Base-by-base conservation (phyloP, 768 basidiomycete species). In the Agrocybe pediades region DNA sequence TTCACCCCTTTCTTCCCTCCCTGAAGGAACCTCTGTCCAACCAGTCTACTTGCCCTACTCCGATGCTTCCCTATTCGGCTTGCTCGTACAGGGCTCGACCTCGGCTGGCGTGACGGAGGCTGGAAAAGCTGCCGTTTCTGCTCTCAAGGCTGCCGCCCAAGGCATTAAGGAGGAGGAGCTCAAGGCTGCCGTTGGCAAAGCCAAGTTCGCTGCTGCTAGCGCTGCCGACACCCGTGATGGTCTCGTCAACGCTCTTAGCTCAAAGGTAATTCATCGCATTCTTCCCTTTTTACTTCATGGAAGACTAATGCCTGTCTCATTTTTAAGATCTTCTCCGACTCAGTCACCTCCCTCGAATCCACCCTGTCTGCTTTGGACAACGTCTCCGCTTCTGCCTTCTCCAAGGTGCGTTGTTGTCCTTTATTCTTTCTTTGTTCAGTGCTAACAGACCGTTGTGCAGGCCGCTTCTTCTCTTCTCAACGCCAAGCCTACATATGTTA, bases 41-140 rank as follows among this genome's bases (percentile, higher is more conserved):
- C 71, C 87, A 9, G 84, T 97, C 49, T 83, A 91, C 65, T 77
- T 95, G 11, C 87, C 90, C 13, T 98, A 98, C 75, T 92, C 94
- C 15, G 96, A 98, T 66, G 95, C 94, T 3, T 78, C 88, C 6
- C 79, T 99, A 46, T 85, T 96, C 55, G 95, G 95, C 54, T 71
- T 97, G 52, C 71, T 92, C 49, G 75, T 98, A 29, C 85, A 90
- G 66, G 92, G 85, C 6, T 68, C 76, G 30, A 87, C 86, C 20
- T 67, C 79, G 1, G 76, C 78, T 41, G 82, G 76, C 48, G 86
- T 92, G 42, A 84, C 79, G 60, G 81, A 85, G 52, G 90, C 86
- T 19, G 83, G 81, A 16, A 84, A 84, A 70, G 76, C 75, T n/a
- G 86, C 86, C 25, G 84, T 90, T 24, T 74, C 81, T 51, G 86